Conservation (phyloP, 331 rosid species). For the Erythrophleum ivorense region DNA sequence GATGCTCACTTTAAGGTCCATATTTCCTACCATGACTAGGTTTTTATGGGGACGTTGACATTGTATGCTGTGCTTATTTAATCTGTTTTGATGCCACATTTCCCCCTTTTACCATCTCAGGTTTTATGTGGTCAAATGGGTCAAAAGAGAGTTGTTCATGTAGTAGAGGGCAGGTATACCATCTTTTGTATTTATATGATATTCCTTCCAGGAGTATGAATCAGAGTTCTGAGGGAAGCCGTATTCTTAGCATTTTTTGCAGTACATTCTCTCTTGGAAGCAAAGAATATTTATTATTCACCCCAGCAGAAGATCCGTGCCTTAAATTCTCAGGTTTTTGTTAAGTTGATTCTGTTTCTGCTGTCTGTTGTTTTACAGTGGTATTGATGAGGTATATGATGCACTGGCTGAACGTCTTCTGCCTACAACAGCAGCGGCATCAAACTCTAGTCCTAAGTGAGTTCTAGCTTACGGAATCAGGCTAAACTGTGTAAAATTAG, state of each 20-base stretch:
- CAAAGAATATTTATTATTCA: neutral
- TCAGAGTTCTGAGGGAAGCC: neutral
- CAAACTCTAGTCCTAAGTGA: constrained; percentile 69
- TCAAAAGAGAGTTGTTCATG: constrained; percentile 55
- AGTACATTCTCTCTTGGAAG: neutral
- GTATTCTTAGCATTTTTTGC: neutral
- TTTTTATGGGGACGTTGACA: neutral
- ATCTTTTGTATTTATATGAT: neutral
- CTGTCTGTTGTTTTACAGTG: constrained; percentile 51
- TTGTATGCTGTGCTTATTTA: neutral
- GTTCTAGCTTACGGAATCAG: constrained; percentile 44
- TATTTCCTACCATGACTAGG: neutral
- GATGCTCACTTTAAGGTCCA: constrained; percentile 45
- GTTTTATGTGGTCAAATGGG: constrained; percentile 59
- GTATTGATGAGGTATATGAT: constrained; percentile 75
- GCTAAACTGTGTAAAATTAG: constrained; percentile 10
- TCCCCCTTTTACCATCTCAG: constrained; percentile 43
- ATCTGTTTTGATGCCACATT: constrained; percentile 18
- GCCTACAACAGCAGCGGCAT: constrained; percentile 49
- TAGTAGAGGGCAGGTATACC: constrained; percentile 71
- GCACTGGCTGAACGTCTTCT: constrained; percentile 72
- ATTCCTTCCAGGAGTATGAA: neutral
- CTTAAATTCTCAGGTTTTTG: constrained; percentile 31
- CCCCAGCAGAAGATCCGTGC: neutral
- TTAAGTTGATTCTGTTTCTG: constrained; percentile 35